These are phyloP conservation scores for Primulina huaijiensis DNA, from an alignment of 257 asterid species.

Conservation along the genomic window DNA sequence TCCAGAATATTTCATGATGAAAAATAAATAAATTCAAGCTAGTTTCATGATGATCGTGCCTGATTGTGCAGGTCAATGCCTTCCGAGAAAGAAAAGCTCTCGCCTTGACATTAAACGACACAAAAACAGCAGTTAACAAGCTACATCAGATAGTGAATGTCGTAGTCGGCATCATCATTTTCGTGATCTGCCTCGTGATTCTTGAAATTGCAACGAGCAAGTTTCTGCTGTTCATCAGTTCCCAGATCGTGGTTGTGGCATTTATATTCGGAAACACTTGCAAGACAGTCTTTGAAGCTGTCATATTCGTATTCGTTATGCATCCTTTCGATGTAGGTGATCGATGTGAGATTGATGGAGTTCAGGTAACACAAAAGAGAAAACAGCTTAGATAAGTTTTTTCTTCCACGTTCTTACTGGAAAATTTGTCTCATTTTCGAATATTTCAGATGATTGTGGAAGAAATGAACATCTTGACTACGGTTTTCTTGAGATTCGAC, in stretches of 20 bases:
- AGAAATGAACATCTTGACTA: constrained; percentile 88
- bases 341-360: constrained; percentile 80
- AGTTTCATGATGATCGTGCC: background rate
- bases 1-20: background rate
- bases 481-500: constrained; percentile 66
- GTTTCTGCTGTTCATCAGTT: constrained; percentile 67
- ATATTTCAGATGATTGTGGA: constrained; percentile 72
- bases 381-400: background rate
- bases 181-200: constrained; percentile 56
- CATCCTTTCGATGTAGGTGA: constrained; percentile 95
- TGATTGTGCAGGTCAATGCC: background rate
- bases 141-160: constrained; percentile 77
- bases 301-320: constrained; percentile 75
- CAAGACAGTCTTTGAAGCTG: constrained; percentile 78
- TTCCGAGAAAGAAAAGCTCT: constrained; percentile 49
- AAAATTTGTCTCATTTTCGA: background rate
- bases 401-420: constrained; percentile 3
- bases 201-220: constrained; percentile 67
- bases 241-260: constrained; percentile 86
- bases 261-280: constrained; percentile 84
- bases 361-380: constrained; percentile 43
- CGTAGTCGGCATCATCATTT: constrained; percentile 51
- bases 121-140: constrained; percentile 82
- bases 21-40: background rate
- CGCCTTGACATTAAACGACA: constrained; percentile 70